Conservation (phyloP, 768 basidiomycete species). For the Suillus subaureus region DNA sequence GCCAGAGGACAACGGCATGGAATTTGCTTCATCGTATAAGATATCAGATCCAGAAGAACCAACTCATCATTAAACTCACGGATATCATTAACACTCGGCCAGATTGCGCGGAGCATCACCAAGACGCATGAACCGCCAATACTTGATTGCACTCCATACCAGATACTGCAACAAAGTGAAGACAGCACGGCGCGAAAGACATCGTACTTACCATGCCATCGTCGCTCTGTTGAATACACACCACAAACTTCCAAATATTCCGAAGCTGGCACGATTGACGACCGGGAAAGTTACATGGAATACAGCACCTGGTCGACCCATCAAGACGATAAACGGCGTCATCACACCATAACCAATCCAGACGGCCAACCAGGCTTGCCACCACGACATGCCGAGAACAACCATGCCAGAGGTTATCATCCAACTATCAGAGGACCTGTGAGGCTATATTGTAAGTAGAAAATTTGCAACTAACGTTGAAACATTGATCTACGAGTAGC, state of each 20-base stretch:
- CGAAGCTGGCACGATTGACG: conserved; percentile 68
- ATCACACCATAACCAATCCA: conserved; percentile 60
- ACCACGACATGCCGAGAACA: conserved; percentile 68
- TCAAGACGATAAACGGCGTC: conserved; percentile 67
- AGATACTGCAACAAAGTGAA: conserved; percentile 42
- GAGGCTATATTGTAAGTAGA: neutral
- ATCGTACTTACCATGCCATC: conserved; percentile 58
- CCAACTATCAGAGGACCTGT: conserved; percentile 46
- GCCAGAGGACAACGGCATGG: conserved; percentile 63
- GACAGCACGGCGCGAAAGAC: conserved; percentile 19
- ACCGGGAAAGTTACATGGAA: conserved; percentile 72
- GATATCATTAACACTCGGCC: conserved; percentile 64
- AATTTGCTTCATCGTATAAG: conserved; percentile 46
- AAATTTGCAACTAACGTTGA: conserved; percentile 4
- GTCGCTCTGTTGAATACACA: conserved; percentile 68
- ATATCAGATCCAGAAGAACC: neutral
- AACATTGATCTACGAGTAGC: conserved; percentile 3
- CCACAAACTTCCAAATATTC: conserved; percentile 72
- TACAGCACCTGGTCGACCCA: conserved; percentile 70
- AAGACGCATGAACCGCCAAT: conserved; percentile 74
- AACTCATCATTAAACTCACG: conserved; percentile 39
- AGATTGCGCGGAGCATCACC: conserved; percentile 69
- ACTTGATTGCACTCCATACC: conserved; percentile 74
- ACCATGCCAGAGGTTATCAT: conserved; percentile 73
- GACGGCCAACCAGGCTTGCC: conserved; percentile 80